Base-by-base conservation (phyloP, 2,329 filamentous ascomycete species). In the Lachnellula suecica region DNA sequence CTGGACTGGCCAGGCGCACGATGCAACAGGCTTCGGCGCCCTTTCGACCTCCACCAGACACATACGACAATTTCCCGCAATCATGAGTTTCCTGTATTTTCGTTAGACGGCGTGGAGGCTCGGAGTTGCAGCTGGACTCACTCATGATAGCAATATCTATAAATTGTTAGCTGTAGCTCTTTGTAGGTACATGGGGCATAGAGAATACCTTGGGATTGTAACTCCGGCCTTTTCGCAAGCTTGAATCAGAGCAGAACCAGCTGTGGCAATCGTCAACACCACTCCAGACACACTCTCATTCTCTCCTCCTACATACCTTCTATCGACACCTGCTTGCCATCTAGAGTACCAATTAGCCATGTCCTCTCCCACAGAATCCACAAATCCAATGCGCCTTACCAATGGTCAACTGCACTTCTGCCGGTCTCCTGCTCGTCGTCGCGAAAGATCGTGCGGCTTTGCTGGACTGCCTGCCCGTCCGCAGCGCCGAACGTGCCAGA, bases 41-140 rank as follows among this genome's bases (percentile, higher is more conserved):
- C 85, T 85, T 78, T 97, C 94, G 63, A 99, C 94, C 79, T 99
- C 94, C 69, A 99, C 94, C 69, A 99, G 78, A 76, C 94, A 99
- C 94, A 99, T 99, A 78, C 94, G 91, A 74, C 94, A 99, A 77
- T 97, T 99, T 74, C 94, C 94, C 68, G 94, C 94, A 81, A 99
- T 96, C 87, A 96, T 91, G 64, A 99, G 83, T 78, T 99, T 97
- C 72, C 89, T 93, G 68, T 66, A 49, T 47, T 62, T 47, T 51
- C 7, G 17, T 48, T 40, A 48, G 57, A 55, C 45, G 52, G 47
- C 63, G 64, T 57, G 62, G 66, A 52, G 43, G 40, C 24, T 24
- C 52, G 40, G 44, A 47, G 45, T 58, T 66, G 67, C 47, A 56
- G 49, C 44, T 47, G 40, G 64, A 77, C 84, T 76, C 84, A 91